These are phyloP conservation scores for Cubamyces lactineus DNA, from an alignment of 768 basidiomycete genomes.

Conservation along the genomic window DNA sequence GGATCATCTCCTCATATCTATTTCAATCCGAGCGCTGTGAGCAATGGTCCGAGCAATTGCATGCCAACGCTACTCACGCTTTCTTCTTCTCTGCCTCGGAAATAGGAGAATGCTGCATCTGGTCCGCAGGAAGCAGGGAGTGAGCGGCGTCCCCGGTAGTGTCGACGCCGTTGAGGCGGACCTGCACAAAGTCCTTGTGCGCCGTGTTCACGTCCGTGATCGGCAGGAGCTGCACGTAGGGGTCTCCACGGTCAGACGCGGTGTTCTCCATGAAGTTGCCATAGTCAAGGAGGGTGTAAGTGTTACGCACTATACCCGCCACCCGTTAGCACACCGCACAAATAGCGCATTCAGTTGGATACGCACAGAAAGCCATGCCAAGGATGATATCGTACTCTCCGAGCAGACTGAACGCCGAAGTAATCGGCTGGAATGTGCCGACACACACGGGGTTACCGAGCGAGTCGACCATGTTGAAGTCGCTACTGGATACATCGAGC, in stretches of 20 bases:
- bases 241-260: conserved; percentile 50
- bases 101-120: conserved; percentile 62
- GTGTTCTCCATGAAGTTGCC: conserved; percentile 64
- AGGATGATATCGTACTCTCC: conserved; percentile 84
- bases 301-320: conserved; percentile 63
- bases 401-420: conserved; percentile 74
- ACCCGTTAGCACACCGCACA: conserved; percentile 4
- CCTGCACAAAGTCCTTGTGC: conserved; percentile 65
- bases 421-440: conserved; percentile 85
- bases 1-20: conserved; percentile 36
- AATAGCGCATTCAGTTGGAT: not conserved
- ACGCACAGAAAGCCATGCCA: conserved; percentile 78
- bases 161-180: conserved; percentile 63
- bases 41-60: not conserved
- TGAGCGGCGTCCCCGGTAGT: conserved; percentile 57
- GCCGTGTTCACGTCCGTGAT: conserved; percentile 56
- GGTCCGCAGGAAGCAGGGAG: conserved; percentile 58
- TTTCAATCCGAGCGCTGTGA: not conserved
- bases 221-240: conserved; percentile 73
- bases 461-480: conserved; percentile 50
- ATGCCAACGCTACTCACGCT: conserved; percentile 19
- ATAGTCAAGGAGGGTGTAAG: conserved; percentile 72
- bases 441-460: conserved; percentile 62
- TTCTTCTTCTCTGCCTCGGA: conserved; percentile 34
- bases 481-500: conserved; percentile 65